Evolutionary conservation across 352 stramenopile genomes (phyloP), one percentile per base, ranked within the genome.

Genomic region (Blastocystis hominis): DNA sequence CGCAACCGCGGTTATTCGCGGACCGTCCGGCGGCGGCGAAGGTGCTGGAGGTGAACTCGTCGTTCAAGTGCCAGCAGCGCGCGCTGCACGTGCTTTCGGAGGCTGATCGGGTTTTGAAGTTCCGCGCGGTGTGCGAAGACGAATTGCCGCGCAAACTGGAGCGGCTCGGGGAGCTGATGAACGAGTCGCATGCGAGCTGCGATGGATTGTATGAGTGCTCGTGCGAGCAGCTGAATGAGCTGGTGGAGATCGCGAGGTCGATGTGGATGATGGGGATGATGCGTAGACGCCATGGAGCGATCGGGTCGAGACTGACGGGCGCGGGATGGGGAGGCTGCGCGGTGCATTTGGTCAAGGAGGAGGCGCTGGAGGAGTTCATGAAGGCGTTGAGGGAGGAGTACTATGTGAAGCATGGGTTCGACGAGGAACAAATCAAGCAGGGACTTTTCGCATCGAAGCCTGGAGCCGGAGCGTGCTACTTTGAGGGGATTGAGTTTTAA

Each of bases 301-400:
- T 93, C 6, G 92, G 93, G 7, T 91, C 91, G 9, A 90, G 92
- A 20, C 86, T 95, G 34, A 95, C 92, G 10, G 93, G 93, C 50
- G 93, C 93, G 86, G 93, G 93, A 0, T 95, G 93, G 93, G 93
- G 93, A 84, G 93, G 93, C 44, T 95, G 92, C 87, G 90, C 91
- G 0, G 91, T 95, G 7, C 88, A 91, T 17, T 75, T 94, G 15
- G 89, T 94, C 1, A 64, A 61, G 20, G 91, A 91, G n/a, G 17
- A 69, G 36, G 69, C 89, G 7, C 88, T 92, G 9, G 36, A 61
- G 7, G 81, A 4, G 17, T 92, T 93, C 68, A 92, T 91, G 69
- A 86, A 89, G 62, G 36, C 75, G 34, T 40, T 93, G 13, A 62
- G 84, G 63, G 54, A 53, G 0, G 90, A 70, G 34, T 92, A 92